Evolutionary conservation across 2,329 filamentous ascomycete species (phyloP).

Genomic region (Diaporthe batatas): DNA sequence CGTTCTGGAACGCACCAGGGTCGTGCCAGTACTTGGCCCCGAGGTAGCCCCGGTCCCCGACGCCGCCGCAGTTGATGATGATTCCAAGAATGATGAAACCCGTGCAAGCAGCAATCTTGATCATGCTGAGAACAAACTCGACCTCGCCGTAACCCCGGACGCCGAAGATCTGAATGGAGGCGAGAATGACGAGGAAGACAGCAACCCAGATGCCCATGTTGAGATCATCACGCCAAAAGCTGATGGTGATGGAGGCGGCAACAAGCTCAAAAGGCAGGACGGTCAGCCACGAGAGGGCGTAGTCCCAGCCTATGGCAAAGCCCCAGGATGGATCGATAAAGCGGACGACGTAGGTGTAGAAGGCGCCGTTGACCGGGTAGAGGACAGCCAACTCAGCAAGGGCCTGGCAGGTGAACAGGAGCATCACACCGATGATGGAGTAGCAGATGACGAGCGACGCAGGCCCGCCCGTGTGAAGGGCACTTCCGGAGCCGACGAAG

Average conservation of each 20-base stretch:
- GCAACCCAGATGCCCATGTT: constrained; percentile 69
- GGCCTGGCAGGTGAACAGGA: constrained; percentile 70
- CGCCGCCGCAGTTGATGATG: constrained; percentile 69
- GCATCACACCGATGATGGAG: constrained; percentile 68
- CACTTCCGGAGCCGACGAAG: constrained; percentile 76
- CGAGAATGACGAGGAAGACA: constrained; percentile 65
- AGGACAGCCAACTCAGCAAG: constrained; percentile 71
- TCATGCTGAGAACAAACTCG: constrained; percentile 68
- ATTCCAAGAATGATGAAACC: constrained; percentile 77
- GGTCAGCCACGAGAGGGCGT: constrained; percentile 63
- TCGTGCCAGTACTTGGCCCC: constrained; percentile 72
- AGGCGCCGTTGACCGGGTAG: constrained; percentile 73
- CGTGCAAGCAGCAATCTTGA: constrained; percentile 70
- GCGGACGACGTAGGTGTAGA: constrained; percentile 72
- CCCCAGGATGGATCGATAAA: constrained; percentile 73
- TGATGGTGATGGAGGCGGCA: constrained; percentile 66
- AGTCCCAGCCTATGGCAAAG: constrained; percentile 68
- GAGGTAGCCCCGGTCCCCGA: constrained; percentile 68
- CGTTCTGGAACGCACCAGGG: constrained; percentile 66
- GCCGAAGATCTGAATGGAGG: constrained; percentile 67
- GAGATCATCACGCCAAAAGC: constrained; percentile 65
- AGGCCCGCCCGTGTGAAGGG: constrained; percentile 73
- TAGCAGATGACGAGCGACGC: constrained; percentile 63
- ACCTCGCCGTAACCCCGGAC: constrained; percentile 71
- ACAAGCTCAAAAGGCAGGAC: constrained; percentile 67